Conservation (phyloP, 2,329 filamentous ascomycete genomes). For the Sporothrix humicola region DNA sequence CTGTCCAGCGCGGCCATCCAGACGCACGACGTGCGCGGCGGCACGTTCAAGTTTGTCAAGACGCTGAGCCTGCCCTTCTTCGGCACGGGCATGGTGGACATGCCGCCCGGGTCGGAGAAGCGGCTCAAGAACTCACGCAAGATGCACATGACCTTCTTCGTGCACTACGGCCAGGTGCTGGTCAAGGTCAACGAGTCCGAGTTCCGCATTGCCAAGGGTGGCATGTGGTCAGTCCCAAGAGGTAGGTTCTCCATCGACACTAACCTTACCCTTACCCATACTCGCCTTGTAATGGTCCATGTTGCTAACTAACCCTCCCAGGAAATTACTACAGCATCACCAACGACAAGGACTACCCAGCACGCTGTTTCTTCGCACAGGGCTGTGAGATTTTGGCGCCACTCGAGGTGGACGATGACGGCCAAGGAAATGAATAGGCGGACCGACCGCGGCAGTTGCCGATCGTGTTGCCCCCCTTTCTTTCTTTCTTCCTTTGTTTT, state of each 20-base stretch:
- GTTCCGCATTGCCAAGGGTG: conserved; percentile 85
- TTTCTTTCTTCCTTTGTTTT: neutral
- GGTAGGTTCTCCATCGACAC: conserved; percentile 62
- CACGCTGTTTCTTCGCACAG: conserved; percentile 90
- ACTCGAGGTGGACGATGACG: conserved; percentile 37
- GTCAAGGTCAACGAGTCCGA: conserved; percentile 76
- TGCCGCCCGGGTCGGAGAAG: conserved; percentile 83
- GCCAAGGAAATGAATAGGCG: conserved; percentile 6
- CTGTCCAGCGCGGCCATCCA: conserved; percentile 62
- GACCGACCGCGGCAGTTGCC: conserved; percentile 30
- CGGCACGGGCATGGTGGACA: conserved; percentile 85
- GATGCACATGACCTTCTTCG: conserved; percentile 98
- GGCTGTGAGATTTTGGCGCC: conserved; percentile 65
- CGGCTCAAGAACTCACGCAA: conserved; percentile 88
- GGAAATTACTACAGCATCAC: conserved; percentile 93
- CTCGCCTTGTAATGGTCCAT: neutral
- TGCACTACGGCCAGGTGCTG: conserved; percentile 79
- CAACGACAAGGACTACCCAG: conserved; percentile 75
- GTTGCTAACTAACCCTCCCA: conserved; percentile 46
- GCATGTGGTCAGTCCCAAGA: conserved; percentile 92
- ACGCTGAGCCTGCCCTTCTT: conserved; percentile 84
- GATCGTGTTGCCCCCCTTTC: neutral
- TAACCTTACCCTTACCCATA: neutral
- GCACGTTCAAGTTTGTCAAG: conserved; percentile 87
- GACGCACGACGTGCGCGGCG: conserved; percentile 64